Base-by-base conservation (phyloP, 768 basidiomycete genomes). In the Leucocoprinus leucothites region DNA sequence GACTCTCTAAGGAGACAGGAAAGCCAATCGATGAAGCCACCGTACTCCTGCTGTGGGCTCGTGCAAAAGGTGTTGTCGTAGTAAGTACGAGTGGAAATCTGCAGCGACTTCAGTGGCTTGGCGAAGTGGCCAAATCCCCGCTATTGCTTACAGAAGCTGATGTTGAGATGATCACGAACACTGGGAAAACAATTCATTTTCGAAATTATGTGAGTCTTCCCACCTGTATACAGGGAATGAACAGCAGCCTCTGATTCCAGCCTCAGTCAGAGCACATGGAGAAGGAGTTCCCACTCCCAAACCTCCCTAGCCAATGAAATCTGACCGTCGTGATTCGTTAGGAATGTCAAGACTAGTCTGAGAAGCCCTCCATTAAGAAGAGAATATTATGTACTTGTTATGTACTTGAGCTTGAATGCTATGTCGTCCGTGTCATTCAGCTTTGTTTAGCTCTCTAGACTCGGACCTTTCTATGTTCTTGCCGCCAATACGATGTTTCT, bases 121-220 rank as follows among this genome's bases (percentile, higher is more conserved):
- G 65, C 1, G 64, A 69, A 26, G 56, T 72, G 1, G 67, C 63
- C 3, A 56, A 41, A 13, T 56, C 70, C 13, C 66, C 69, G 11
- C 67, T 70, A 48, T 56, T 72, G 48, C 47, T 73, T 35, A 61
- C 62, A 2, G 41, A 60, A 26, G 57, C 56, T 9, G 74, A 73
- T 41, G 60, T 76, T 9, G 66, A 70, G 4, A 68, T 74, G 59
- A 72, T 74, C 48, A 63, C 62, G 9, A 58, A 56, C 13, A 63
- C 71, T n/a, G 73, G 71, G 49, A 71, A 68, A 60, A 67, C 55
- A 2, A 58, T 72, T 18, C 69, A 73, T 59, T 74, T 67, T 52
- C 64, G 72, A 36, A 48, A 67, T 58, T 72, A 70, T 61, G 69
- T 73, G 57, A 24, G 69, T 66, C 18, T 28, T 14, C 28, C 41